Evolutionary conservation across 257 asterid genomes (phyloP).

Genomic region (Henckelia pumila): DNA sequence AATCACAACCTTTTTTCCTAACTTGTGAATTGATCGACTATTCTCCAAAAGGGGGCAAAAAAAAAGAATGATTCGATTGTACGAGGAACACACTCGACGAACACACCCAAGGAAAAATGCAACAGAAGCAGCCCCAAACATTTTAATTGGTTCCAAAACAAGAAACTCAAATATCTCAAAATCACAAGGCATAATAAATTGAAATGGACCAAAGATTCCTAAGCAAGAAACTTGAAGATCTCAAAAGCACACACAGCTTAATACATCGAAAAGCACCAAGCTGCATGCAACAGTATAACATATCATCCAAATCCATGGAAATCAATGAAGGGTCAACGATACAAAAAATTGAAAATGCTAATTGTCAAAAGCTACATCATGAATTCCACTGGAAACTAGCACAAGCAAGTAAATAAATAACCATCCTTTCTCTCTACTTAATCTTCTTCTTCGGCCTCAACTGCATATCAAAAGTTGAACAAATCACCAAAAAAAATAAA

Average conservation of each 20-base stretch:
- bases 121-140: no score
- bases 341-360: constrained; percentile 15
- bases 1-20: no score
- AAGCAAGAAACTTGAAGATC: not conserved
- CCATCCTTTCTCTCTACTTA: constrained; percentile 26
- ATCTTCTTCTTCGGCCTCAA: constrained; percentile 50
- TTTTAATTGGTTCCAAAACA: not conserved
- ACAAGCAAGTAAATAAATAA: constrained; percentile 8
- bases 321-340: not conserved
- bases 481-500: no score
- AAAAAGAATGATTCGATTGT: no score
- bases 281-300: not conserved
- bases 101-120: no score
- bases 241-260: not conserved
- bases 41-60: no score
- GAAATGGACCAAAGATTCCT: not conserved
- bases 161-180: not conserved
- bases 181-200: not conserved
- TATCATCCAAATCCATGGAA: not conserved
- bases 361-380: constrained; percentile 17
- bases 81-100: no score
- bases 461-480: constrained; percentile 23
- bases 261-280: not conserved
- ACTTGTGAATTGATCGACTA: no score
- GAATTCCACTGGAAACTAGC: constrained; percentile 6